Conservation (phyloP, 1,139 yeast species). For the Taphrina wiesneri region DNA sequence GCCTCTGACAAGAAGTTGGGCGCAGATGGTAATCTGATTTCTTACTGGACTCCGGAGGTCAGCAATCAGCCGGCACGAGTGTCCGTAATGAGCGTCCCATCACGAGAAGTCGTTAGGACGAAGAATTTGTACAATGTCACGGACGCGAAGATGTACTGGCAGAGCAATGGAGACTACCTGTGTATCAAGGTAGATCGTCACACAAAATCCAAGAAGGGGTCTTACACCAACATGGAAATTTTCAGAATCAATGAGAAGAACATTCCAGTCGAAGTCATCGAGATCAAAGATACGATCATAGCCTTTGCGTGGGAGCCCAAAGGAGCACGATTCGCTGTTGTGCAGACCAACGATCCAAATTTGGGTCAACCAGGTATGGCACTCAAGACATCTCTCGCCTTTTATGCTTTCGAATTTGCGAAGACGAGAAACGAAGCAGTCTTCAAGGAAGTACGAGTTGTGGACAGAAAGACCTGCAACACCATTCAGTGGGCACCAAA, state of each 20-base stretch:
- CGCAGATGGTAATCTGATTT: conserved; percentile 65
- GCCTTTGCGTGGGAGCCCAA: conserved; percentile 96
- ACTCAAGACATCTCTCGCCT: conserved; percentile 65
- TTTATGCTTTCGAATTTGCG: conserved; percentile 74
- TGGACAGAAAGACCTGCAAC: conserved; percentile 68
- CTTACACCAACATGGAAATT: conserved; percentile 89
- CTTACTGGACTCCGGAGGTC: conserved; percentile 97
- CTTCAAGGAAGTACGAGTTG: conserved; percentile 60
- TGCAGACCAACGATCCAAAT: conserved; percentile 53
- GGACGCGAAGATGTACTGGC: conserved; percentile 94
- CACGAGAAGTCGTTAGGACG: conserved; percentile 80
- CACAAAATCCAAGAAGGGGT: conserved; percentile 80
- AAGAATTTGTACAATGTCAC: conserved; percentile 92
- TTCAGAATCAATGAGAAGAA: conserved; percentile 85
- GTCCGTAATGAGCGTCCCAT: conserved; percentile 82
- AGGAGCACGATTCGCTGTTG: conserved; percentile 79
- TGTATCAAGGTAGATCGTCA: conserved; percentile 97
- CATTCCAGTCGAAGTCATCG: conserved; percentile 92
- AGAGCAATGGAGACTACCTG: conserved; percentile 75
- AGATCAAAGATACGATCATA: conserved; percentile 82
- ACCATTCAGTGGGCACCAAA: conserved; percentile 86
- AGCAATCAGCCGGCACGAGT: conserved; percentile 94
- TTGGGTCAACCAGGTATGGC: conserved; percentile 38
- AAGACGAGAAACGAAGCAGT: conserved; percentile 53
- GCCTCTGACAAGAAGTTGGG: conserved; percentile 65